A percentile compares a stretch with the other conserved stretches of the same genome.
phyloP scores from a whole-genome alignment of 257 asterid species.

The Avicennia marina region DNA sequence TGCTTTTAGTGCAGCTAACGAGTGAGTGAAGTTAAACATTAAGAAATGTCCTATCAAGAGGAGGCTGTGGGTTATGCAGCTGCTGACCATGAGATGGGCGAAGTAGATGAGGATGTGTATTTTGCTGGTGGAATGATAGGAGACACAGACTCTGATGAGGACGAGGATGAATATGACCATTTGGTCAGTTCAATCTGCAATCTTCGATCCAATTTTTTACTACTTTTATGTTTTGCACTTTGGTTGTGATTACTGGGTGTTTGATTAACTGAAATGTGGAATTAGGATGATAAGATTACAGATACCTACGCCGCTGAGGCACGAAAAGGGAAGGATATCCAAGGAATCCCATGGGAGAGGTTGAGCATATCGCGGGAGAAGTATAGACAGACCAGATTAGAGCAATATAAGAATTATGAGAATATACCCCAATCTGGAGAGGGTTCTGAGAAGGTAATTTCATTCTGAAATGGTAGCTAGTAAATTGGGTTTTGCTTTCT shows the following conservation, averaged over 20 bases:
- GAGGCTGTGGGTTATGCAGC: slow-evolving; percentile 47
- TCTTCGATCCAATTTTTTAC: not conserved
- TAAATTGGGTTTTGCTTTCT: not conserved
- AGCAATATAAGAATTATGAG: slow-evolving; percentile 50
- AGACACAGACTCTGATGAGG: slow-evolving; percentile 50
- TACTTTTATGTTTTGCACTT: not conserved
- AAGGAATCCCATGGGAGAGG: slow-evolving; percentile 59
- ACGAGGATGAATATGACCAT: slow-evolving; percentile 44
- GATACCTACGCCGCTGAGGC: slow-evolving; percentile 52
- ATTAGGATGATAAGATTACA: slow-evolving; percentile 39
- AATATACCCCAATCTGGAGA: slow-evolving; percentile 50
- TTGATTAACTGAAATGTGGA: slow-evolving; percentile 28
- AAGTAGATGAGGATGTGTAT: slow-evolving; percentile 47
- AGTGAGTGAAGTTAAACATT: slow-evolving; percentile 13
- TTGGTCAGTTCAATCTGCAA: slow-evolving; percentile 36
- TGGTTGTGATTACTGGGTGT: slow-evolving; percentile 1
- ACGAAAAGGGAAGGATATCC: slow-evolving; percentile 46
- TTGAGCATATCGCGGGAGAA: slow-evolving; percentile 43
- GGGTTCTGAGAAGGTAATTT: slow-evolving; percentile 37
- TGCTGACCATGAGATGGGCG: slow-evolving; percentile 46
- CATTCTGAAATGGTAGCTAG: not conserved
- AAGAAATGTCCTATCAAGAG: slow-evolving; percentile 31
- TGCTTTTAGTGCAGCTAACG: slow-evolving; percentile 19
- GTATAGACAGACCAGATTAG: slow-evolving; percentile 51
- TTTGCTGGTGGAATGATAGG: slow-evolving; percentile 45